phyloP scores from a whole-genome alignment of 306 rosid species.

The Cajanus cajan region DNA sequence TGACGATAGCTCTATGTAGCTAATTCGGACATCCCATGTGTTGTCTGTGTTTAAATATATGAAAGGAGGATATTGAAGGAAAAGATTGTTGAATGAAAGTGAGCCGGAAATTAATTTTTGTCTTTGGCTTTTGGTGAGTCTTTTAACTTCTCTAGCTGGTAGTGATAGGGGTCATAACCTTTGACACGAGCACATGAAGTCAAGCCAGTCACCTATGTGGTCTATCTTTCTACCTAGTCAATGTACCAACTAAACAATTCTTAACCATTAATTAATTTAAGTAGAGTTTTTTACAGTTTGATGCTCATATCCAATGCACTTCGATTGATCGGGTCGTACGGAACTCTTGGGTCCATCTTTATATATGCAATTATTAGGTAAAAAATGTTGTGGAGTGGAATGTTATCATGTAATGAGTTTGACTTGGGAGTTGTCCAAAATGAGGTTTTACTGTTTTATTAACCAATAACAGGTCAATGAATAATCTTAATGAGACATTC shows the following conservation, averaged over 20 bases:
- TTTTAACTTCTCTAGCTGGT: conserved; percentile 16
- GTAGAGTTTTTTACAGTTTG: not conserved
- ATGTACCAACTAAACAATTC: conserved; percentile 8
- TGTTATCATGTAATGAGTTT: not conserved
- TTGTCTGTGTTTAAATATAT: conserved; percentile 25
- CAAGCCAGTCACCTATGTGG: conserved; percentile 33
- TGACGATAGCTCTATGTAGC: not conserved
- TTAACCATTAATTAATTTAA: conserved; percentile 13
- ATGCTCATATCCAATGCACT: conserved; percentile 1
- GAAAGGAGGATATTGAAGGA: conserved; percentile 30
- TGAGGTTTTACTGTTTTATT: not conserved
- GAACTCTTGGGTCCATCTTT: not conserved
- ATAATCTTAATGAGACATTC: not conserved
- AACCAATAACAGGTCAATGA: not conserved
- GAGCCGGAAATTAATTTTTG: conserved; percentile 14
- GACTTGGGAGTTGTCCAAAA: not conserved
- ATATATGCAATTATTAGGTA: conserved; percentile 25
- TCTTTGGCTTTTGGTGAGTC: conserved; percentile 31
- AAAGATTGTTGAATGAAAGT: conserved; percentile 21
- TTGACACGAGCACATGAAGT: conserved; percentile 22
- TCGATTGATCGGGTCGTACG: not conserved
- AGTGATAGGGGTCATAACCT: conserved; percentile 16
- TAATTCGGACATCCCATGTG: conserved; percentile 15
- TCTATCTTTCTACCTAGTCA: conserved; percentile 28
- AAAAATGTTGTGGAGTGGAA: conserved; percentile 23